Conservation (phyloP, 208 protist genomes). For the Acanthamoeba healyi region DNA sequence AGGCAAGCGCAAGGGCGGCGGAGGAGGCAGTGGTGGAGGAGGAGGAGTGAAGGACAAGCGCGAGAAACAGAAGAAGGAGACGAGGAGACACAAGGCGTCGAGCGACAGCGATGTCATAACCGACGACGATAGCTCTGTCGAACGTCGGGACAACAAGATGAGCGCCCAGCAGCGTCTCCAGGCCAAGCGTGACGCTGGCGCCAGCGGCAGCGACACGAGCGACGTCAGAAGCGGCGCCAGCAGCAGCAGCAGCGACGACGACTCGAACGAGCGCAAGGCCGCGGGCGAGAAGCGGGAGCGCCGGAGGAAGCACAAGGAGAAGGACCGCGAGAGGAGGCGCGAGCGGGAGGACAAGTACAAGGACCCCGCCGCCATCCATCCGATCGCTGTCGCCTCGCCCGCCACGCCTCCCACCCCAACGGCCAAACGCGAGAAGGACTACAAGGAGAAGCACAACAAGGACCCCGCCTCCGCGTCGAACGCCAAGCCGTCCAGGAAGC, state of each 20-base stretch:
- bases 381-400: no score
- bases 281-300: background rate
- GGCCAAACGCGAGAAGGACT: background rate
- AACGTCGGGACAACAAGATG: background rate
- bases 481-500: no score
- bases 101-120: background rate
- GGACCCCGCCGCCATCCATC: background rate
- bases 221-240: background rate
- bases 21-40: background rate
- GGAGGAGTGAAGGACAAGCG: background rate
- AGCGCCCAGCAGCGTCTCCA: background rate
- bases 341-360: constrained; percentile 47
- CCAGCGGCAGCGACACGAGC: background rate
- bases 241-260: background rate
- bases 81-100: background rate
- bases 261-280: background rate
- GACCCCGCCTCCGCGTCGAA: no score
- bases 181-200: background rate
- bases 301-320: background rate
- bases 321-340: background rate
- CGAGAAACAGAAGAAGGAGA: background rate
- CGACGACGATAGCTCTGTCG: background rate
- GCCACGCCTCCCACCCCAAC: background rate
- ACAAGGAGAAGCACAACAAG: background rate
- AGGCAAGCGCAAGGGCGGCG: background rate